Evolutionary conservation across 2,329 filamentous ascomycete species (phyloP).

Genomic region (Aspergillus viridinutans): DNA sequence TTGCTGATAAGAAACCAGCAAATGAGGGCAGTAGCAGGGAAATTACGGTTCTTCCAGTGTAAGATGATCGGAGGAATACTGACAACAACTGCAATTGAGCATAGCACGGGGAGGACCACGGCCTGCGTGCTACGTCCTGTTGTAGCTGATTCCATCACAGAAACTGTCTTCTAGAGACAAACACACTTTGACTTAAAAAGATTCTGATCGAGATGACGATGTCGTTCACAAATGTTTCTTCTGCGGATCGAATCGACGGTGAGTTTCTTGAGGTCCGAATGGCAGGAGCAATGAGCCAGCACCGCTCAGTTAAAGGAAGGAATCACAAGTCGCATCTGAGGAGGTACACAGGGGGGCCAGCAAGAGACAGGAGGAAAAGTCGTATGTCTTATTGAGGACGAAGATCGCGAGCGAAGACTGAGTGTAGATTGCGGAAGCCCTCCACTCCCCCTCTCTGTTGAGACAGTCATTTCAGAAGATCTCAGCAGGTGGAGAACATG

Average conservation of each 20-base stretch:
- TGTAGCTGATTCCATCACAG: constrained; percentile 3
- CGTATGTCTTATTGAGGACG: constrained; percentile 6
- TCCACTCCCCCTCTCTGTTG: constrained; percentile 3
- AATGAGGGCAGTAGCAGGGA: constrained; percentile 55
- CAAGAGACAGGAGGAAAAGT: constrained; percentile 8
- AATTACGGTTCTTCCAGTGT: constrained; percentile 59
- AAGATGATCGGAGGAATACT: constrained; percentile 56
- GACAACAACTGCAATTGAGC: constrained; percentile 49
- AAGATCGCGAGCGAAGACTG: constrained; percentile 1
- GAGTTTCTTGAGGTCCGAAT: constrained; percentile 1
- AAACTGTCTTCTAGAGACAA: not conserved
- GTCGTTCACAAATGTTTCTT: not conserved
- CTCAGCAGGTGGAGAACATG: not conserved
- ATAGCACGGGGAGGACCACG: constrained; percentile 46
- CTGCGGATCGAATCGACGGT: not conserved
- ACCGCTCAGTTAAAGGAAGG: constrained; percentile 7
- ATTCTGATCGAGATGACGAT: not conserved
- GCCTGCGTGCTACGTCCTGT: constrained; percentile 25
- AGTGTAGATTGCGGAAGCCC: not conserved
- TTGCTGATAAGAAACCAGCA: constrained; percentile 55
- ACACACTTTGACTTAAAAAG: not conserved
- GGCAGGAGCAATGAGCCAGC: constrained; percentile 8
- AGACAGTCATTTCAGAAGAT: constrained; percentile 7
- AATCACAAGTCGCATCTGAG: not conserved
- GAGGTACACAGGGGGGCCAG: not conserved